Conservation (phyloP, 305 asterid genomes). For the Caryopteris hybrid region DNA sequence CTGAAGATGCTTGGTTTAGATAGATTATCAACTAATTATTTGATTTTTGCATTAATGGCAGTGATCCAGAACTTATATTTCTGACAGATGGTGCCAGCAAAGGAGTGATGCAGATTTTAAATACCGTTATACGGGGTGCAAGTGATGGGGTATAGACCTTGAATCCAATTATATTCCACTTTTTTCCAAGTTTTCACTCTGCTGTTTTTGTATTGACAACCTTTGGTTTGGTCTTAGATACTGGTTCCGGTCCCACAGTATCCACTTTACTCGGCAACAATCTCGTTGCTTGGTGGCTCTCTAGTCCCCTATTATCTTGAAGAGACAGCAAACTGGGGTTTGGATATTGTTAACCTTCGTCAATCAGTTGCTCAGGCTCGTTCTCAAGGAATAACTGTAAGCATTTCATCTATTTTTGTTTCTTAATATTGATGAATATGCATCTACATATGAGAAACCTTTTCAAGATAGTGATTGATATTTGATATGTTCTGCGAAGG, state of each 20-base stretch:
- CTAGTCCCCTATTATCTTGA: conserved; percentile 97
- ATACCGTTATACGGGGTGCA: conserved; percentile 57
- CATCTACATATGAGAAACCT: neutral
- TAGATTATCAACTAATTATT: conserved; percentile 18
- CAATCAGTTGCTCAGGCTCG: conserved; percentile 90
- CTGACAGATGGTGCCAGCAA: conserved; percentile 99
- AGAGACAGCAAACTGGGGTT: conserved; percentile 99
- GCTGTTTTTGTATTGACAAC: neutral
- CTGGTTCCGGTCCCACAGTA: conserved; percentile 99
- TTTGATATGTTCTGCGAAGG: too few species aligned
- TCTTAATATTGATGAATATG: neutral
- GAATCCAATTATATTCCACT: neutral
- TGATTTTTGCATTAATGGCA: conserved; percentile 30
- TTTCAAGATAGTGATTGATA: neutral
- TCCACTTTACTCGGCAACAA: conserved; percentile 97
- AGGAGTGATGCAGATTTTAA: conserved; percentile 93
- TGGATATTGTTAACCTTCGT: conserved; percentile 72
- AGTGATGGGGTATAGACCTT: conserved; percentile 69
- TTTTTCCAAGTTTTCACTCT: neutral
- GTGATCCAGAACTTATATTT: conserved; percentile 94
- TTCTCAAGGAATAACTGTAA: conserved; percentile 83
- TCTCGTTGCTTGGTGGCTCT: conserved; percentile 83
- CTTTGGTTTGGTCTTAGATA: conserved; percentile 40
- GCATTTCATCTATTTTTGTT: conserved; percentile 18
- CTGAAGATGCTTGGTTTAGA: neutral